Evolutionary conservation across 2,329 filamentous ascomycete genomes (phyloP).

Genomic region (Calonectria crousiana): DNA sequence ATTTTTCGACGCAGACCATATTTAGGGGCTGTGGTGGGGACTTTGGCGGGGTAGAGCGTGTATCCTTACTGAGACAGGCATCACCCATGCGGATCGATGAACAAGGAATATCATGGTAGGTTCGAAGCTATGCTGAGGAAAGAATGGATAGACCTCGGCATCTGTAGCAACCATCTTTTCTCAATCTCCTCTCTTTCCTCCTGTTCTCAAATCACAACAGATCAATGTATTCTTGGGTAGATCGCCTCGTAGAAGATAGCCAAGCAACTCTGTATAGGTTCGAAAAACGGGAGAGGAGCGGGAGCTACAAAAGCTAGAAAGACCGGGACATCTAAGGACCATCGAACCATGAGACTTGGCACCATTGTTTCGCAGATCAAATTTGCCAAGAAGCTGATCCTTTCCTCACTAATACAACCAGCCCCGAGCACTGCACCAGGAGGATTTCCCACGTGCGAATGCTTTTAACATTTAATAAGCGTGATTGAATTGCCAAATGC

Average conservation of each 20-base stretch:
- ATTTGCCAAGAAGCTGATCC: not conserved
- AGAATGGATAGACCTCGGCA: not conserved
- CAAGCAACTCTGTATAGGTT: not conserved
- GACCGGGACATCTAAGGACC: not conserved
- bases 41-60: not conserved
- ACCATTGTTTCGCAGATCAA: not conserved
- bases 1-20: not conserved
- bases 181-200: not conserved
- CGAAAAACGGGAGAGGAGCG: not conserved
- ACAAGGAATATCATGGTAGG: not conserved
- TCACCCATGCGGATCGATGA: not conserved
- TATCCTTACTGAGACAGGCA: not conserved
- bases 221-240: not conserved
- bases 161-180: not conserved
- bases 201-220: no score
- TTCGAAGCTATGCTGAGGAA: not conserved
- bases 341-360: not conserved
- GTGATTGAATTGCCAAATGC: no score
- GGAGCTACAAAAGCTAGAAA: not conserved
- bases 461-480: no score
- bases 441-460: not conserved
- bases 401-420: not conserved
- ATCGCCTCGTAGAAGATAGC: fast-evolving
- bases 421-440: no score
- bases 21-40: not conserved